Conservation (phyloP, 2,329 filamentous ascomycete genomes). For the Calycina marina region DNA sequence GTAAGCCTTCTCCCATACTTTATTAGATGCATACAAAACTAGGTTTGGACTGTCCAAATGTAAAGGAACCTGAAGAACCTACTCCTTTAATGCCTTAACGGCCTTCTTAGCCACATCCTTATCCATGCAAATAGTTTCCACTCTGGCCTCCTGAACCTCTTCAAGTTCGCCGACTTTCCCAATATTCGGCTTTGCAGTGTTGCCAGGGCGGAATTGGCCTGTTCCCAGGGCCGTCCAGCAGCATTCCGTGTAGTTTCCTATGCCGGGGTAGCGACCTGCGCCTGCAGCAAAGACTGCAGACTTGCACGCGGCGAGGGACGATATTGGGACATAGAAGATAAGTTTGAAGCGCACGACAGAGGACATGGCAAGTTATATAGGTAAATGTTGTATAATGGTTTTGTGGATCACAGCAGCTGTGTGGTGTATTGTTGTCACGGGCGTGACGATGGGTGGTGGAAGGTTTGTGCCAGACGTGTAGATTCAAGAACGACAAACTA, state of each 20-base stretch:
- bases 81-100: slow-evolving; percentile 51
- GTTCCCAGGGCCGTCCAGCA: slow-evolving; percentile 37
- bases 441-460: too few relatives aligned
- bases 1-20: slow-evolving; percentile 1
- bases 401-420: too few relatives aligned
- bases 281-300: slow-evolving; percentile 38
- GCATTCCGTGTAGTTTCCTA: slow-evolving; percentile 39
- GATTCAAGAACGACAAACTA: too few relatives aligned
- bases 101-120: slow-evolving; percentile 39
- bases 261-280: slow-evolving; percentile 32
- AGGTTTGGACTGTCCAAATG: background rate
- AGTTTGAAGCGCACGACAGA: slow-evolving; percentile 23
- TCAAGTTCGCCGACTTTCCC: slow-evolving; percentile 42
- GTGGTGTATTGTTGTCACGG: too few relatives aligned
- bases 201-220: slow-evolving; percentile 51
- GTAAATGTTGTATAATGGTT: too few relatives aligned
- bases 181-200: slow-evolving; percentile 46
- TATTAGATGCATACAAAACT: slow-evolving; percentile 1
- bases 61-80: slow-evolving; percentile 18
- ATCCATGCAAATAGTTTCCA: slow-evolving; percentile 48
- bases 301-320: slow-evolving; percentile 32
- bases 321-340: slow-evolving; percentile 34
- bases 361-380: slow-evolving; percentile 1
- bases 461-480: too few relatives aligned
- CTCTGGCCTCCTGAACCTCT: slow-evolving; percentile 41